These are phyloP conservation scores for Monosporascus sp. DNA, from an alignment of 2,329 filamentous ascomycete genomes.

Conservation along the genomic window DNA sequence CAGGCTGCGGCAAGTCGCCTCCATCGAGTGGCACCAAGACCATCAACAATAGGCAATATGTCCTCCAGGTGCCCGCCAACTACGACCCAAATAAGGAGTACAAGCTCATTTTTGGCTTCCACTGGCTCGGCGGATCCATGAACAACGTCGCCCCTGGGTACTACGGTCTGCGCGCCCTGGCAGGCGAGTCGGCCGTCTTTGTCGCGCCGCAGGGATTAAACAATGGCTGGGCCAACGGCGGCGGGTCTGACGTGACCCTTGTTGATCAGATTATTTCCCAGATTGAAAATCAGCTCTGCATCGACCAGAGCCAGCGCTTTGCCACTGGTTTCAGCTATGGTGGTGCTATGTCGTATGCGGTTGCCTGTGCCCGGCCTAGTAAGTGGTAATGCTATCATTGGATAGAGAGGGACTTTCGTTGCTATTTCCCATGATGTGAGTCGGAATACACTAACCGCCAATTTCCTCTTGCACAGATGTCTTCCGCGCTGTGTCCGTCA, in stretches of 20 bases:
- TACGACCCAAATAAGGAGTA: constrained; percentile 34
- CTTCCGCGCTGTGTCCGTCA: constrained; percentile 34
- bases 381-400: background rate
- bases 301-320: constrained; percentile 36
- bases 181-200: constrained; percentile 34
- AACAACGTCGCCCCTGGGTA: constrained; percentile 30
- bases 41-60: constrained; percentile 32
- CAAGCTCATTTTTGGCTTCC: constrained; percentile 36
- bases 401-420: background rate
- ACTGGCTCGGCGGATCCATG: constrained; percentile 35
- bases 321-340: constrained; percentile 41
- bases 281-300: constrained; percentile 34
- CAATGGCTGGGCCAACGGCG: constrained; percentile 36
- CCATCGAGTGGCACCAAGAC: constrained; percentile 25
- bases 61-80: constrained; percentile 31
- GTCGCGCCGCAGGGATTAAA: constrained; percentile 37
- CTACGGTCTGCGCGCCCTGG: constrained; percentile 34
- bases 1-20: constrained; percentile 31
- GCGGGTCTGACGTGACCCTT: constrained; percentile 36
- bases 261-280: constrained; percentile 31
- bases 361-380: constrained; percentile 35
- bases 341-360: constrained; percentile 34
- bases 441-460: too few relatives aligned
- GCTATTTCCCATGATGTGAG: background rate
- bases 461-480: constrained; percentile 1